A percentile compares a stretch with the other conserved stretches of the same genome.
These are phyloP conservation scores for Rhizophagus clarus DNA, from an alignment of 192 early-diverging fungal genomes.

Conservation along the genomic window DNA sequence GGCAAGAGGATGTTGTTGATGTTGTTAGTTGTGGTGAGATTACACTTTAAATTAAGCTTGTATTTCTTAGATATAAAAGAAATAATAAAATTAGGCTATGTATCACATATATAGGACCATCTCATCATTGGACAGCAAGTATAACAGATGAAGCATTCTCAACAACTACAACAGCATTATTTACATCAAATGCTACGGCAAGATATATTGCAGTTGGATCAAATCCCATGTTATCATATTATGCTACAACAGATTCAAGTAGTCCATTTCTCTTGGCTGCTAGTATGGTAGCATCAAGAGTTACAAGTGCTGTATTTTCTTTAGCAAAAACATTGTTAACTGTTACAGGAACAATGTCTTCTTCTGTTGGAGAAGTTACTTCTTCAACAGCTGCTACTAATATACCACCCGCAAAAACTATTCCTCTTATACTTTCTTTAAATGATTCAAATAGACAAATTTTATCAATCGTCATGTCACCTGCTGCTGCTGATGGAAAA, in stretches of 20 bases:
- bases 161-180: slow-evolving; percentile 40
- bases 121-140: slow-evolving; percentile 36
- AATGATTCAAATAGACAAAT: slow-evolving; percentile 58
- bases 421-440: slow-evolving; percentile 54
- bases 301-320: slow-evolving; percentile 64
- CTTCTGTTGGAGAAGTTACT: not conserved
- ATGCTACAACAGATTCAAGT: slow-evolving; percentile 51
- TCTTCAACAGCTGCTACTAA: slow-evolving; percentile 34
- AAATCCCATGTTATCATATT: slow-evolving; percentile 60
- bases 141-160: slow-evolving; percentile 40
- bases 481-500: slow-evolving; percentile 43
- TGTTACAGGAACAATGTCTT: slow-evolving; percentile 32
- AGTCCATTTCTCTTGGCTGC: slow-evolving; percentile 56
- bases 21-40: slow-evolving; percentile 47
- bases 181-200: slow-evolving; percentile 47
- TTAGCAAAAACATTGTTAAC: slow-evolving; percentile 71
- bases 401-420: slow-evolving; percentile 56
- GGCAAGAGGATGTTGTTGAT: slow-evolving; percentile 46
- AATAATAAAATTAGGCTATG: not conserved
- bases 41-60: not conserved
- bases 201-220: slow-evolving; percentile 59
- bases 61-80: not conserved
- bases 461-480: slow-evolving; percentile 52
- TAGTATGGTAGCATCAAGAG: slow-evolving; percentile 49
- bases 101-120: slow-evolving; percentile 31